Evolutionary conservation across 768 basidiomycete species (phyloP).

Genomic region (Macrolepiota dolichaula): DNA sequence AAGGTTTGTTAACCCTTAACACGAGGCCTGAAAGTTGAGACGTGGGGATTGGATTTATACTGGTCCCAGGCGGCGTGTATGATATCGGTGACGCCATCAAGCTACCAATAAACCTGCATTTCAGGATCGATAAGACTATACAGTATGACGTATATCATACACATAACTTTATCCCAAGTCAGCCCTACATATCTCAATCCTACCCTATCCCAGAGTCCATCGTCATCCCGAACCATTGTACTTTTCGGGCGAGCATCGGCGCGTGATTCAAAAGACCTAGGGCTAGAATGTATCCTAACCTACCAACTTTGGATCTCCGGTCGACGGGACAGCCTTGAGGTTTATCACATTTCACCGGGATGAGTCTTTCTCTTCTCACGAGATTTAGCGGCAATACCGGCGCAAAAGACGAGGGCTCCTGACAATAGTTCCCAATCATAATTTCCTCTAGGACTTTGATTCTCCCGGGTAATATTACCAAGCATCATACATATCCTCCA

Average conservation of each 20-base stretch:
- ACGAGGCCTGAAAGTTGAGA: conserved; percentile 41
- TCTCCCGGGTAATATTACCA: conserved; percentile 15
- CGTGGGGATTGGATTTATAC: conserved; percentile 36
- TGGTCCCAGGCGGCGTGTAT: conserved; percentile 41
- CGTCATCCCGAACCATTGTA: no score
- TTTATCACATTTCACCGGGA: conserved; percentile 1
- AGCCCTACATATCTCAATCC: conserved; percentile 22
- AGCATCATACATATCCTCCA: conserved; percentile 15
- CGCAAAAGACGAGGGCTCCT: conserved; percentile 14
- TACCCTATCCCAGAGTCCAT: conserved; percentile 18
- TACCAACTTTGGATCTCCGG: conserved; percentile 35
- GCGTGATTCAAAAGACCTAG: conserved; percentile 32
- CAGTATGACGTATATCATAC: conserved; percentile 20
- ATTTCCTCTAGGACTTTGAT: conserved; percentile 22
- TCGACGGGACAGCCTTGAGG: conserved; percentile 28
- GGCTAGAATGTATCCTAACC: conserved; percentile 36
- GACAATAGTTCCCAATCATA: conserved; percentile 25
- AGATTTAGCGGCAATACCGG: conserved; percentile 4
- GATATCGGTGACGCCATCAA: conserved; percentile 26
- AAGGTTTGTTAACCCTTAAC: conserved; percentile 26
- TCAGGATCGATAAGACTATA: neutral
- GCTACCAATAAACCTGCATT: conserved; percentile 3
- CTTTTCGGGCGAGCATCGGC: conserved; percentile 19
- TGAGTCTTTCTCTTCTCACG: conserved; percentile 1
- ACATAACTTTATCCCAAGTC: conserved; percentile 23